A percentile compares a stretch with the other conserved stretches of the same genome.
Evolutionary conservation across 805 yeast genomes (phyloP).

Genomic region (Kazachstania taianensis): DNA sequence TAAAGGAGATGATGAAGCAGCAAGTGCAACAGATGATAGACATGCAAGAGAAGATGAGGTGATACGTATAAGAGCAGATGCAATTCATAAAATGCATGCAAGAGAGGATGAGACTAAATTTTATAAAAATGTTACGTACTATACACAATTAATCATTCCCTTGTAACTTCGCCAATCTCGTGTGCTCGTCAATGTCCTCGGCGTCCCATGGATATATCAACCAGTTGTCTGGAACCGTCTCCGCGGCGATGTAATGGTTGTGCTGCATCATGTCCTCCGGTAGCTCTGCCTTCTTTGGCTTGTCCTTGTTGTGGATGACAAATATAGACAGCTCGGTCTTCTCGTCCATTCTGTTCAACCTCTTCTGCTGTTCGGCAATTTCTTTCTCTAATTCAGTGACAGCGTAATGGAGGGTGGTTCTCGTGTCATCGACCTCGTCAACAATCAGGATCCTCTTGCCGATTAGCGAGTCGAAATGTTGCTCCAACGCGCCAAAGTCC

Average conservation of each 20-base stretch:
- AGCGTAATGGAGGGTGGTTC: constrained; percentile 83
- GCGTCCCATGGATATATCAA: constrained; percentile 91
- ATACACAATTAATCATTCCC: constrained; percentile 40
- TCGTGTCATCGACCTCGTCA: constrained; percentile 87
- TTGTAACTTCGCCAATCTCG: constrained; percentile 52
- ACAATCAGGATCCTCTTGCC: constrained; percentile 77
- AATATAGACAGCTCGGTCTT: constrained; percentile 62
- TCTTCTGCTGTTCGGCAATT: constrained; percentile 48
- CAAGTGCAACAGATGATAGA: constrained; percentile 85
- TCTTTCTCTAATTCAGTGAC: constrained; percentile 56
- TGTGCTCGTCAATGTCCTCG: constrained; percentile 67
- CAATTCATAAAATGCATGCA: no score
- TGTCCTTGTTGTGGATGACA: constrained; percentile 76
- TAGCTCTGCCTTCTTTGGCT: constrained; percentile 68
- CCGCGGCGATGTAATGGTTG: constrained; percentile 63
- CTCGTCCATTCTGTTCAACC: constrained; percentile 48
- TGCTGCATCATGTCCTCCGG: constrained; percentile 52
- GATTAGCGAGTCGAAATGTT: constrained; percentile 64
- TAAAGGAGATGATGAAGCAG: constrained; percentile 70
- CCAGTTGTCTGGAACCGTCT: constrained; percentile 70
- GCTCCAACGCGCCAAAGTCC: constrained; percentile 61
- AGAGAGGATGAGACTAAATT: neutral
- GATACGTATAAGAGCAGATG: neutral
- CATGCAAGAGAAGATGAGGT: constrained; percentile 33
- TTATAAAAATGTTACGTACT: no score